Percentiles rank a stretch among this genome's conserved stretches.
Evolutionary conservation across 2,329 filamentous ascomycete genomes (phyloP).

Genomic region (Talaromyces sp.): DNA sequence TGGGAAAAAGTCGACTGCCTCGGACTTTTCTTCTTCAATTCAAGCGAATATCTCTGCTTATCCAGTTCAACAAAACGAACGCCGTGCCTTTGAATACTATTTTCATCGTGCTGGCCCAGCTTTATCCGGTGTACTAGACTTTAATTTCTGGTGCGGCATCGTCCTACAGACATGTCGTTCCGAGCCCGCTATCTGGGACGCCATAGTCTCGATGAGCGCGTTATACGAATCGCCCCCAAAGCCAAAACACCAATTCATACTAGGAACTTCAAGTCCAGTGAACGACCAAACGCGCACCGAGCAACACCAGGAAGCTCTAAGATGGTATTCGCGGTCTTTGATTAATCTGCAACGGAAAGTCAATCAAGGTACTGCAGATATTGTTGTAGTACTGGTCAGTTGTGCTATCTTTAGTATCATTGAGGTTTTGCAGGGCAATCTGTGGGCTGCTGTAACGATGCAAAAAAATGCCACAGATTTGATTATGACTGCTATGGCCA

Average conservation of each 20-base stretch:
- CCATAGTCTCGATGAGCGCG: not conserved
- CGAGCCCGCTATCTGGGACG: not conserved
- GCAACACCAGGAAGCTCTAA: not conserved
- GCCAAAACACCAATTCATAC: not conserved
- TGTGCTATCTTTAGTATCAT: not conserved
- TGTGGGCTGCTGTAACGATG: not conserved
- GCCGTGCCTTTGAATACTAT: not conserved
- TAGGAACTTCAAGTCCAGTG: not conserved
- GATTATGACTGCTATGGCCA: not conserved
- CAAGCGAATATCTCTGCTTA: not conserved
- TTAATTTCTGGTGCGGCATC: not conserved
- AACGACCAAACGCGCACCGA: not conserved
- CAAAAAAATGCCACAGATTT: not conserved
- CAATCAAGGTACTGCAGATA: not conserved
- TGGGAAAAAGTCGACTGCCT: not conserved
- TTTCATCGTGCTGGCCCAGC: not conserved
- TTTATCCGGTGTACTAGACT: not conserved
- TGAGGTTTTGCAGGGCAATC: not conserved
- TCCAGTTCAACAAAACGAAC: not conserved
- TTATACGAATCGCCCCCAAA: not conserved
- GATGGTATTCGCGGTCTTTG: not conserved
- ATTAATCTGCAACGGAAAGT: not conserved
- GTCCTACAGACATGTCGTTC: not conserved
- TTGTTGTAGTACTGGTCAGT: not conserved
- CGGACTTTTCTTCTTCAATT: not conserved